Conservation (phyloP, 257 asterid genomes). For the Solanum peruvianum region DNA sequence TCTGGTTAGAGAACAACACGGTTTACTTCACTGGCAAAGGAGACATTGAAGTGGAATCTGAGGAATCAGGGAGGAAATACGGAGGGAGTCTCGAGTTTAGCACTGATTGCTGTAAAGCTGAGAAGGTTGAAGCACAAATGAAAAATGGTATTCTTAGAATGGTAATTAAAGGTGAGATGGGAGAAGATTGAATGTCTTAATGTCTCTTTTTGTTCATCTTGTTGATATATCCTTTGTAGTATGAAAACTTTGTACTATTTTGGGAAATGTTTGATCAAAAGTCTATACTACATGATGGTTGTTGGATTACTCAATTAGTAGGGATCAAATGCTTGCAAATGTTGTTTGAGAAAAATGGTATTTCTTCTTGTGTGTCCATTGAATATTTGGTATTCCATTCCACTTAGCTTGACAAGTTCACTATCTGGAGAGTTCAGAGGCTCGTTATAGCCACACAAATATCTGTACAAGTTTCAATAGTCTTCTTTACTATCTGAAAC, state of each 20-base stretch:
- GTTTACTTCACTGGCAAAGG: slow-evolving; percentile 12
- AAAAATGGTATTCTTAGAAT: slow-evolving; percentile 10
- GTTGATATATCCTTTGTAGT: background rate
- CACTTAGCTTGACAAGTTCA: background rate
- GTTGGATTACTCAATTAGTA: background rate
- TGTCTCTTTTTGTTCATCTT: background rate
- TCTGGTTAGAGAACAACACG: slow-evolving; percentile 12
- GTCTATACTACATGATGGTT: background rate
- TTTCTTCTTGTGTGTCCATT: background rate
- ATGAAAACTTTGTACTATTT: background rate
- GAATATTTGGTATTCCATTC: background rate
- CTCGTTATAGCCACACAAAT: background rate
- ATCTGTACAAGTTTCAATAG: too few relatives aligned
- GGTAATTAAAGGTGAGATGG: background rate
- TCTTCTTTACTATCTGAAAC: background rate
- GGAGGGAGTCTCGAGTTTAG: slow-evolving; percentile 12
- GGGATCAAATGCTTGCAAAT: background rate
- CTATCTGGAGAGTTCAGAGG: background rate
- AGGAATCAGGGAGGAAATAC: slow-evolving; percentile 3
- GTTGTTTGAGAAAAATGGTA: background rate
- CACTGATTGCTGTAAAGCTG: background rate
- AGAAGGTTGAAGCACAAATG: slow-evolving; percentile 6
- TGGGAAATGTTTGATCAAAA: background rate
- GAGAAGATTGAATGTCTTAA: background rate
- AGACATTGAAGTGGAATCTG: slow-evolving; percentile 2